These are phyloP conservation scores for Aspergillus haitiensis DNA, from an alignment of 495 filamentous ascomycete species.

Conservation along the genomic window DNA sequence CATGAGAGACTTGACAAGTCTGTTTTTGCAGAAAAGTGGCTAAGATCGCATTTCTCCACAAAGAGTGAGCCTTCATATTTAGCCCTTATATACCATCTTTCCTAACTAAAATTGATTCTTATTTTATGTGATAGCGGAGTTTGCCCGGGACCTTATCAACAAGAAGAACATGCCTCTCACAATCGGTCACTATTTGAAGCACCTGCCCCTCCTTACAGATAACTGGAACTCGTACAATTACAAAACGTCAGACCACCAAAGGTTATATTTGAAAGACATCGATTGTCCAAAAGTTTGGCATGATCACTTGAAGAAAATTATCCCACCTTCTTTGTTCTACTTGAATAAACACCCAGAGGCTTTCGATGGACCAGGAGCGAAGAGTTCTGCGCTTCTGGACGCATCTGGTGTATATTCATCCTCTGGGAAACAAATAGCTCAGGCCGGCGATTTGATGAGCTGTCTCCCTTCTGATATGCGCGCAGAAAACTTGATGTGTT, in stretches of 20 bases:
- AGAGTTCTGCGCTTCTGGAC: neutral
- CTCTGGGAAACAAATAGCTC: conserved; percentile 43
- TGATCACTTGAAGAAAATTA: conserved; percentile 68
- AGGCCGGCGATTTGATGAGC: conserved; percentile 89
- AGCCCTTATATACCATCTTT: conserved; percentile 3
- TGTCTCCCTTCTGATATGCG: conserved; percentile 81
- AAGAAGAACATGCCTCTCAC: conserved; percentile 74
- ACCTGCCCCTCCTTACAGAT: conserved; percentile 72
- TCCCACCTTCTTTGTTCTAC: conserved; percentile 81
- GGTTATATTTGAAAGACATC: conserved; percentile 33
- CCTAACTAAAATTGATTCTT: conserved; percentile 8
- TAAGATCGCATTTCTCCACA: conserved; percentile 66
- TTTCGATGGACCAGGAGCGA: conserved; percentile 39
- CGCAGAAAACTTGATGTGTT: conserved; percentile 97
- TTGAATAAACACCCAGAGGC: conserved; percentile 73
- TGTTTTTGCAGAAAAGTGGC: conserved; percentile 79
- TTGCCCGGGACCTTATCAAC: conserved; percentile 72
- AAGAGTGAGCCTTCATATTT: conserved; percentile 57
- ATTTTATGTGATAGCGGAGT: conserved; percentile 45
- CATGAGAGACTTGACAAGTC: conserved; percentile 62
- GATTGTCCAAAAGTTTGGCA: conserved; percentile 59
- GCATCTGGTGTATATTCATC: conserved; percentile 4
- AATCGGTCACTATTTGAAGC: conserved; percentile 83
- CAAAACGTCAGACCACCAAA: conserved; percentile 68
- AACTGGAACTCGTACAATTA: conserved; percentile 70